A percentile compares a stretch with the other conserved stretches of the same genome.
These are phyloP conservation scores for Gentiana macrophylla DNA, from an alignment of 257 asterid genomes.

Conservation along the genomic window DNA sequence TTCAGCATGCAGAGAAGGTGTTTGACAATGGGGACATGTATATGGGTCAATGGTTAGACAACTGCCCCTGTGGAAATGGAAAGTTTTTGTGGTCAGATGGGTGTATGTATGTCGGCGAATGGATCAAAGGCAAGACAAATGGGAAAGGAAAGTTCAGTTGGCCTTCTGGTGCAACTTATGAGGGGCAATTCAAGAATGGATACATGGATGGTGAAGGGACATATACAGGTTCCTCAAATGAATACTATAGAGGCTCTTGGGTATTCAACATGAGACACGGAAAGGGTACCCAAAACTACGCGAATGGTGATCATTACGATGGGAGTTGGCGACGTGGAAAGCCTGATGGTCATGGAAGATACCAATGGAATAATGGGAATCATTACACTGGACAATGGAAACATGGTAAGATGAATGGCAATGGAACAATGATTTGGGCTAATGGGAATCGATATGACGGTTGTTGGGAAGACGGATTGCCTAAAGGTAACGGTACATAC, in stretches of 20 bases:
- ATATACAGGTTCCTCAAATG: slow-evolving; percentile 52
- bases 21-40: slow-evolving; percentile 57
- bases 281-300: slow-evolving; percentile 43
- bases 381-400: slow-evolving; percentile 76
- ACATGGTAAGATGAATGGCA: slow-evolving; percentile 61
- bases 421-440: slow-evolving; percentile 66
- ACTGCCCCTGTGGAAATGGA: slow-evolving; percentile 60
- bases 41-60: slow-evolving; percentile 66
- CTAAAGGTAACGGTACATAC: slow-evolving; percentile 70
- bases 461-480: slow-evolving; percentile 67
- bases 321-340: slow-evolving; percentile 64
- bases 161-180: slow-evolving; percentile 88
- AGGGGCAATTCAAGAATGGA: slow-evolving; percentile 75
- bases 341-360: slow-evolving; percentile 73
- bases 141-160: slow-evolving; percentile 86
- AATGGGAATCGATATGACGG: slow-evolving; percentile 75
- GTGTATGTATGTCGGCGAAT: slow-evolving; percentile 83
- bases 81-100: slow-evolving; percentile 82
- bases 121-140: slow-evolving; percentile 51
- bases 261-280: slow-evolving; percentile 61
- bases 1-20: slow-evolving; percentile 42
- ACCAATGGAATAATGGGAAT: slow-evolving; percentile 68
- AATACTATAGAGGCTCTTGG: slow-evolving; percentile 67
- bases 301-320: slow-evolving; percentile 63
- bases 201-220: slow-evolving; percentile 82